Evolutionary conservation across 2,329 filamentous ascomycete species (phyloP).

Genomic region (Alternaria triticimaculans): DNA sequence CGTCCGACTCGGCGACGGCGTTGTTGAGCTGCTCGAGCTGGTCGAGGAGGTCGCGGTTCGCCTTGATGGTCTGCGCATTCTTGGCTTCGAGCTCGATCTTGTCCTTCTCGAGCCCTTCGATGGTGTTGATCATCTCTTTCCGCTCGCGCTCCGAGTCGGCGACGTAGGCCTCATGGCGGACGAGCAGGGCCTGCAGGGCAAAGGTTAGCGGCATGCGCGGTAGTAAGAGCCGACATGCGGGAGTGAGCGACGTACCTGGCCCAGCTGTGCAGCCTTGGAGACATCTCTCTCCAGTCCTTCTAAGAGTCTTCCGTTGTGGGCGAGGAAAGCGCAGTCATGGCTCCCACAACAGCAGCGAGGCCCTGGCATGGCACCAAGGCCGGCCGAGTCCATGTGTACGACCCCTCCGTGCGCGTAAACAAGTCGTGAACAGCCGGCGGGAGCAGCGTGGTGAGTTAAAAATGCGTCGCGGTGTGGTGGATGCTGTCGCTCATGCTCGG

Average conservation of each 20-base stretch:
- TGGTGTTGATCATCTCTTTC: slow-evolving; percentile 71
- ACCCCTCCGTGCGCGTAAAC: slow-evolving; percentile 10
- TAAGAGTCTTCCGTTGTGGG: slow-evolving; percentile 78
- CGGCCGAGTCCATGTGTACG: slow-evolving; percentile 27
- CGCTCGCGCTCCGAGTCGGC: slow-evolving; percentile 89
- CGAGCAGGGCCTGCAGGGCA: slow-evolving; percentile 80
- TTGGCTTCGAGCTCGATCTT: slow-evolving; percentile 73
- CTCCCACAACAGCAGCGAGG: slow-evolving; percentile 82
- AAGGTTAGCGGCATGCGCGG: slow-evolving; percentile 68
- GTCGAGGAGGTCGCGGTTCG: slow-evolving; percentile 81
- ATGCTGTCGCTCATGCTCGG: slow-evolving; percentile 30
- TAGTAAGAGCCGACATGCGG: slow-evolving; percentile 17
- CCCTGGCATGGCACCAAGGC: slow-evolving; percentile 40
- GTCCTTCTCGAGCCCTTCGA: slow-evolving; percentile 75
- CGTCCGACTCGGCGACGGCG: slow-evolving; percentile 79
- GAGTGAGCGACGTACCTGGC: slow-evolving; percentile 71
- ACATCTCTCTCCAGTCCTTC: slow-evolving; percentile 87
- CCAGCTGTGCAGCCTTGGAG: slow-evolving; percentile 81
- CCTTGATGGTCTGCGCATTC: slow-evolving; percentile 79
- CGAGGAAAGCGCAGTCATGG: slow-evolving; percentile 77
- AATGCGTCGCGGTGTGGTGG: slow-evolving; percentile 4
- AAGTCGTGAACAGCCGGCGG: neutral
- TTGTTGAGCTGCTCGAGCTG: slow-evolving; percentile 86
- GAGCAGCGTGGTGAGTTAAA: slow-evolving; percentile 3
- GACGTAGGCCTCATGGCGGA: slow-evolving; percentile 93